A percentile compares a stretch with the other conserved stretches of the same genome.
phyloP scores from a whole-genome alignment of 2,329 filamentous ascomycete species.

The Paecilomyces niveus region DNA sequence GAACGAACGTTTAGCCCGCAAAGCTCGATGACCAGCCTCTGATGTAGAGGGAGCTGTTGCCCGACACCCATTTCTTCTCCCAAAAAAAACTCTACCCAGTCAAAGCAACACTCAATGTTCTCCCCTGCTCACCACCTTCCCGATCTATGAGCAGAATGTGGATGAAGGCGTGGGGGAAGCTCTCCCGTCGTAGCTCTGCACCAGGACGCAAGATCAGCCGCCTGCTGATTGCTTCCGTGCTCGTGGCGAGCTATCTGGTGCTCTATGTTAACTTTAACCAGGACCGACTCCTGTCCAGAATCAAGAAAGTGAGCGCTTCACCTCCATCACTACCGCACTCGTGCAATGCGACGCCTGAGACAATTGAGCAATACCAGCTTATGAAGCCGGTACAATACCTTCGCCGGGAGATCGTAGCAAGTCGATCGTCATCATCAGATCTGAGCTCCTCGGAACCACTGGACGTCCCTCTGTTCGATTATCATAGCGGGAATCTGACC shows the following conservation, averaged over 20 bases:
- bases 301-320: background rate
- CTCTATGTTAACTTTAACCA: background rate
- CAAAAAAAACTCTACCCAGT: background rate
- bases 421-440: slow-evolving; percentile 3
- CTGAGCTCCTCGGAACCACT: slow-evolving; percentile 1
- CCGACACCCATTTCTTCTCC: background rate
- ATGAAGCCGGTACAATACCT: background rate
- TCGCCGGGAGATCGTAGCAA: background rate
- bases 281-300: background rate
- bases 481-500: background rate
- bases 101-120: background rate
- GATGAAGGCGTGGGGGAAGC: background rate
- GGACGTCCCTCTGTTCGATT: slow-evolving; percentile 6
- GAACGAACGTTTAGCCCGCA: background rate
- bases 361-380: background rate
- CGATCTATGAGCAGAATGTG: background rate
- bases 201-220: background rate
- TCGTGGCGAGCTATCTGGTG: background rate
- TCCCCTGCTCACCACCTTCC: background rate
- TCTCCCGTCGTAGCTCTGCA: background rate
- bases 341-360: background rate
- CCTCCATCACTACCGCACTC: background rate
- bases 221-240: background rate
- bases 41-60: background rate
- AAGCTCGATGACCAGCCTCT: background rate